These are phyloP conservation scores for Solanum chaucha DNA, from an alignment of 257 asterid genomes.

Conservation along the genomic window DNA sequence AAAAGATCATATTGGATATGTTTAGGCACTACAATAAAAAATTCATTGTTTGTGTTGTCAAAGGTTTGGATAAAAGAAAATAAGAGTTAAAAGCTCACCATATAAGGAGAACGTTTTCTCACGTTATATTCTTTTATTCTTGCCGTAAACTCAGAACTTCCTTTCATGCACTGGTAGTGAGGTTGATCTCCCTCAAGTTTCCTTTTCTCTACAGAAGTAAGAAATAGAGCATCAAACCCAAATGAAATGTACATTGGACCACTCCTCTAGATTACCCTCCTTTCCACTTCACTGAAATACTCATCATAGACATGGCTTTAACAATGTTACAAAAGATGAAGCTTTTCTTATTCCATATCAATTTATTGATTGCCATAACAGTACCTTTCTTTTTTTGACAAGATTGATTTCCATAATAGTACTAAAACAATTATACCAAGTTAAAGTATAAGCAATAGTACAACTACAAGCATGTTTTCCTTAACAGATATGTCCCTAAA, in stretches of 20 bases:
- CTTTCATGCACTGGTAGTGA: not conserved
- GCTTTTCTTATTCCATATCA: not conserved
- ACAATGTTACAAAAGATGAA: not conserved
- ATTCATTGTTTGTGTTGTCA: not conserved
- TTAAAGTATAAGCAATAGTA: not conserved
- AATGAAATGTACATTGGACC: not conserved
- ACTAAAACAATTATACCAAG: not conserved
- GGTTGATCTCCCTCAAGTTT: not conserved
- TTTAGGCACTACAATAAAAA: not conserved
- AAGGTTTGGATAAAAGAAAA: not conserved
- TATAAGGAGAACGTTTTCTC: not conserved
- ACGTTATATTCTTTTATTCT: not conserved
- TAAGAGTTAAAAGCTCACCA: slow-evolving; percentile 8
- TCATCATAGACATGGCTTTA: not conserved
- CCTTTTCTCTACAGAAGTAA: not conserved
- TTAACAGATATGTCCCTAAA: not conserved
- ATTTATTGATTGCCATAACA: not conserved
- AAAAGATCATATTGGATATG: not conserved
- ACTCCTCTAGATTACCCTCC: not conserved
- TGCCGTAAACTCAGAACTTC: not conserved
- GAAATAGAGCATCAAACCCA: not conserved
- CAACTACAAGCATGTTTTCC: not conserved
- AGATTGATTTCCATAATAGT: not conserved
- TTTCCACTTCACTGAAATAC: not conserved
- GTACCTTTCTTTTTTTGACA: not conserved